A percentile compares a stretch with the other conserved stretches of the same genome.
Evolutionary conservation across 345 rosid species (phyloP).

Genomic region (Salix arbutifolia): DNA sequence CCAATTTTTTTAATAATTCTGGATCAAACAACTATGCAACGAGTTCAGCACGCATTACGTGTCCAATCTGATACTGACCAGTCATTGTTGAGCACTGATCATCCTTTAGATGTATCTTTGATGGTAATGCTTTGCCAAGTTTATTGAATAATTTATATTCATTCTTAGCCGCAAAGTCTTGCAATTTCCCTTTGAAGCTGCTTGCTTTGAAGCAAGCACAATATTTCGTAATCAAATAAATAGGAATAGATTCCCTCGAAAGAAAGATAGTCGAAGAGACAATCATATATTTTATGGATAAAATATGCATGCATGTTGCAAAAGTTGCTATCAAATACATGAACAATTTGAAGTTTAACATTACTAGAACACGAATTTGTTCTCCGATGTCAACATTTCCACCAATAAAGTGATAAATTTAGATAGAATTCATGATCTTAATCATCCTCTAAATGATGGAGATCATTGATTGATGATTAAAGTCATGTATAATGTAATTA

Average conservation of each 20-base stretch:
- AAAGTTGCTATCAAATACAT: not conserved
- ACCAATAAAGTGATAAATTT: not conserved
- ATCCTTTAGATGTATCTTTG: not conserved
- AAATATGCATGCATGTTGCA: not conserved
- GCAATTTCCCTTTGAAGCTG: not conserved
- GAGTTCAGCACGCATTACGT: too few species aligned
- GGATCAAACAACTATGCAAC: too few species aligned
- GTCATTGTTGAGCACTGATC: not conserved
- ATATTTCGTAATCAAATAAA: not conserved
- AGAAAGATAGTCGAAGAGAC: not conserved
- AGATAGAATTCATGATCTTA: not conserved
- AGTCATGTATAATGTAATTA: too few species aligned
- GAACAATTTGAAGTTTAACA: not conserved
- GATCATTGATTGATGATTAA: too few species aligned
- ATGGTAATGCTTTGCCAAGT: not conserved
- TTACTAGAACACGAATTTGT: constrained; percentile 8
- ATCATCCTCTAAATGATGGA: not conserved
- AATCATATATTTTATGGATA: not conserved
- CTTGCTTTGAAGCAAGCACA: not conserved
- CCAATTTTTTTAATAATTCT: too few species aligned
- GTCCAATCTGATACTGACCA: too few species aligned
- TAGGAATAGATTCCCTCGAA: not conserved
- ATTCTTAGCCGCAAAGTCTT: not conserved
- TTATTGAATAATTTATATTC: not conserved
- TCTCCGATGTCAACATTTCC: constrained; percentile 4